These are phyloP conservation scores for Stentor roeselii DNA, from an alignment of 73 alveolate species.

Conservation along the genomic window DNA sequence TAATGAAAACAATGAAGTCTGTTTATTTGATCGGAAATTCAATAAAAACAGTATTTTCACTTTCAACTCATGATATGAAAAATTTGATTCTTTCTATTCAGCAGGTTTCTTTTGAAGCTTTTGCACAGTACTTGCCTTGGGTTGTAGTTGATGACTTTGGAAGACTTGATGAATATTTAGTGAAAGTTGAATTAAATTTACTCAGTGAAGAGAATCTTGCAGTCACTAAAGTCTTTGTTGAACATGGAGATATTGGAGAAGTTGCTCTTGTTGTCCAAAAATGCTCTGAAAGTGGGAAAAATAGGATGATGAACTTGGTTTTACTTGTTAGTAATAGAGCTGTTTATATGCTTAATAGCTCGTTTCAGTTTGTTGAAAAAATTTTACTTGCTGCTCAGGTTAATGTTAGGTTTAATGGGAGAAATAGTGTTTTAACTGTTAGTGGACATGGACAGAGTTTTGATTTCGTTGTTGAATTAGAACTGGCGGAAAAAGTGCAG, in stretches of 20 bases:
- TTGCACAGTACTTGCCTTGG: not conserved
- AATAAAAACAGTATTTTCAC: not conserved
- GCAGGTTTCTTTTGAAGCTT: not conserved
- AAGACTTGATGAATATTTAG: no score
- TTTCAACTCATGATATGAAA: not conserved
- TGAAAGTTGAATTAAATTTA: not conserved
- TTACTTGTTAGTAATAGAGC: not conserved
- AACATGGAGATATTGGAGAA: constrained; percentile 8
- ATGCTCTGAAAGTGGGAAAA: not conserved
- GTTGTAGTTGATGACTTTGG: not conserved
- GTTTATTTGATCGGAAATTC: not conserved
- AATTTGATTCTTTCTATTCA: not conserved
- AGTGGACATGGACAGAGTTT: no score
- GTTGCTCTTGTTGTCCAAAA: not conserved
- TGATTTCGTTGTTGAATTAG: no score
- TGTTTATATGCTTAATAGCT: no score
- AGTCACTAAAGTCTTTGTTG: not conserved
- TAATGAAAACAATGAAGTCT: no score
- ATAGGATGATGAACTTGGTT: not conserved
- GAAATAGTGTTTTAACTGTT: no score
- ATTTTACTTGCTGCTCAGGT: no score
- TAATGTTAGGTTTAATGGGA: no score
- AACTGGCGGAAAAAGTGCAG: no score
- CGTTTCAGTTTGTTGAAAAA: not conserved
- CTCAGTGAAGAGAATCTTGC: not conserved